These are phyloP conservation scores for Paspalum vaginatum DNA, from an alignment of 176 grass and related monocot species.

Conservation along the genomic window DNA sequence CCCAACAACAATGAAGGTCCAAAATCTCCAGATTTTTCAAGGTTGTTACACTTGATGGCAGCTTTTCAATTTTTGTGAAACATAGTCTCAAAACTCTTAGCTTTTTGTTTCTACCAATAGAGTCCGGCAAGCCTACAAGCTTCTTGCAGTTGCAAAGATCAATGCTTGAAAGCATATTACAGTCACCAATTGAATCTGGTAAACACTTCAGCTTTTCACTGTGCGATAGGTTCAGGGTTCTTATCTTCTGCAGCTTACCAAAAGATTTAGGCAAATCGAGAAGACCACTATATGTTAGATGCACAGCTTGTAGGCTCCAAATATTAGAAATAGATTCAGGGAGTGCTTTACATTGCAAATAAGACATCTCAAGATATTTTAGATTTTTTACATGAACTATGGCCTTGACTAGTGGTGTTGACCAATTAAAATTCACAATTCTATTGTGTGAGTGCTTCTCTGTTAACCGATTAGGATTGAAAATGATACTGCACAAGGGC, in stretches of 20 bases:
- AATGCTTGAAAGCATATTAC: neutral
- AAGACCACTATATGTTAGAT: neutral
- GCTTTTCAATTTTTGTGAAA: neutral
- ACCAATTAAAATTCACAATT: neutral
- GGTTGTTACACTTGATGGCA: too few relatives aligned
- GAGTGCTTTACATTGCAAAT: neutral
- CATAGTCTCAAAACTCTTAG: neutral
- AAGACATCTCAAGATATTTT: neutral
- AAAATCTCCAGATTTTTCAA: too few relatives aligned
- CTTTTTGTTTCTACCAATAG: neutral
- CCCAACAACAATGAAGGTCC: too few relatives aligned
- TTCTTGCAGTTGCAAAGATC: accelerated
- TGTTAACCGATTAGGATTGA: neutral
- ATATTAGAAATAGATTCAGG: neutral
- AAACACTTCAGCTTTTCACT: neutral
- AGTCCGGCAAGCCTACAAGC: neutral
- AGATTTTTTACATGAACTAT: neutral
- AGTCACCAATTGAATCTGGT: neutral
- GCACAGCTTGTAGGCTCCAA: neutral
- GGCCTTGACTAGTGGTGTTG: neutral
- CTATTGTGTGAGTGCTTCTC: neutral
- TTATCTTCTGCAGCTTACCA: too few relatives aligned
- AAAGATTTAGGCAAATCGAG: too few relatives aligned
- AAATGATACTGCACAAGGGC: neutral
- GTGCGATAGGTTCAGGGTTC: too few relatives aligned